Base-by-base conservation (phyloP, 352 stramenopile species). In the Phytopythium oedochilum region DNA sequence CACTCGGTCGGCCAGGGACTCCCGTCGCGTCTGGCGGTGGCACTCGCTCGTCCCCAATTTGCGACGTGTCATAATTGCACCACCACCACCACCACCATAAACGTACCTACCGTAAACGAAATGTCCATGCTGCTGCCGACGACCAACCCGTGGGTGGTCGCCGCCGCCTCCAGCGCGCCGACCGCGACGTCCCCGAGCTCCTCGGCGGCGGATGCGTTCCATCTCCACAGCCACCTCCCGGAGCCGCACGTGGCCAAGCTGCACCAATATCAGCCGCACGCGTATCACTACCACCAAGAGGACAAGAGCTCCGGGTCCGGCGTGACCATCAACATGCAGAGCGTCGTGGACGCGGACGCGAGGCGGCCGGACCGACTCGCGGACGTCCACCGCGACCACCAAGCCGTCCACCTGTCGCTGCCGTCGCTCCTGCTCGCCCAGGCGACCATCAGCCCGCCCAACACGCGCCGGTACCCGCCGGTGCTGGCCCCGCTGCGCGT, bases 371-470 rank as follows among this genome's bases (percentile, higher is more conserved):
- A 44, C n/a, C 38, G 38, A 9, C 26, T 17, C 38, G 0, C 26
- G 0, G 20, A 44, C 38, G n/a, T 11, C 5, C 23, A 15, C 4
- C 5, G 6, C 10, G 42, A 20, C 42, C 42, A 26, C 22, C 42
- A 12, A 14, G 23, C 23, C n/a, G 26, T 6, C 1, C 66, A 44
- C 6, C 53, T 74, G 31, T 20, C 20, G 49, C 60, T 80, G 5
- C 70, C 73, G 52, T 69, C 68, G 17, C 57, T 79, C 50, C 55
- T 60, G 36, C 65, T 45, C 48, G 65, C 68, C 12, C 57, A 77
- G 51, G 61, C 66, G 45, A 67, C 50, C 51, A 84, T 86, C 53
- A 86, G 73, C 35, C 78, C 78, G 2, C 62, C 68, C 17, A 78
- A 83, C 63, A 78, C 62, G 17, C 58, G 57, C 18, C 59, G 58